A percentile compares a stretch with the other conserved stretches of the same genome.
Conservation (phyloP, 441 rosid species). For the Rhodomyrtus psidioides region DNA sequence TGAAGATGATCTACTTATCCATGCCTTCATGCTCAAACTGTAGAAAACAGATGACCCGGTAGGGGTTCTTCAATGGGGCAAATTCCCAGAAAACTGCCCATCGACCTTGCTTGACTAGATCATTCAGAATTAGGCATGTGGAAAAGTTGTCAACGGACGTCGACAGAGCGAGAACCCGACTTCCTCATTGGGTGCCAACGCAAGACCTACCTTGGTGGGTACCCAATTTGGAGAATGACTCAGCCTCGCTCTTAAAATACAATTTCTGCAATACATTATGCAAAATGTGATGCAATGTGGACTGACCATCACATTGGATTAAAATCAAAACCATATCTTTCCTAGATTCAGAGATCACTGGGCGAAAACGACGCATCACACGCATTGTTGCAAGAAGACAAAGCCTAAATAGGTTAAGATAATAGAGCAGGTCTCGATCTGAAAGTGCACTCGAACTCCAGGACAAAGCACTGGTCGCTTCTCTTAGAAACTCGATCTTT, state of each 20-base stretch:
- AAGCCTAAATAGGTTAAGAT: neutral
- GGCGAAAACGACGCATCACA: slow-evolving; percentile 24
- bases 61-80: neutral
- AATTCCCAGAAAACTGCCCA: neutral
- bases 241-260: neutral
- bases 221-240: neutral
- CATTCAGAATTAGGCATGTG: neutral
- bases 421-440: slow-evolving; percentile 1
- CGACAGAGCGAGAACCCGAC: neutral
- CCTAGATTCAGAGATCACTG: slow-evolving; percentile 19
- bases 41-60: neutral
- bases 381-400: slow-evolving; percentile 6
- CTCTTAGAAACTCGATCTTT: neutral
- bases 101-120: neutral
- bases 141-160: neutral
- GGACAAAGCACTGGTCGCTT: neutral
- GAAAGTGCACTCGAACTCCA: neutral
- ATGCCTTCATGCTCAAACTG: neutral
- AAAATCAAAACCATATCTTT: slow-evolving; percentile 19
- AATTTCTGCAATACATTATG: neutral
- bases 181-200: neutral
- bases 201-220: neutral
- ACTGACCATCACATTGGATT: slow-evolving; percentile 4
- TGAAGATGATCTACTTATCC: neutral
- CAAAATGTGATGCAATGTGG: slow-evolving; percentile 13